These are phyloP conservation scores for Aspergillus bridgeri DNA, from an alignment of 495 filamentous ascomycete species.

Conservation along the genomic window DNA sequence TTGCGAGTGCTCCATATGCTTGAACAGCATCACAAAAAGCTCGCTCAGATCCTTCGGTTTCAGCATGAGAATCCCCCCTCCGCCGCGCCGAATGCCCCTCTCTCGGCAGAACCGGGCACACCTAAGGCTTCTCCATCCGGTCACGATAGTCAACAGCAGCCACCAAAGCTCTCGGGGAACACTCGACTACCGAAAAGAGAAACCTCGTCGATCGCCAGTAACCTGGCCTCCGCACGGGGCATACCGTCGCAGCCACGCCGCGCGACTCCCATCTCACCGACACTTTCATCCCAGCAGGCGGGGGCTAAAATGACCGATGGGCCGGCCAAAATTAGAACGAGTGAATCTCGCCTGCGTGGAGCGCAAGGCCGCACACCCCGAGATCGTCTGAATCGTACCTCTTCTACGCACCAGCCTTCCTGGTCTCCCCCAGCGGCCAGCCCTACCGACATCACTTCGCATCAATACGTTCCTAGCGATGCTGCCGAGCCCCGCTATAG, in stretches of 20 bases:
- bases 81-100: conserved; percentile 15
- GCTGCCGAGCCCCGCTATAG: conserved; percentile 14
- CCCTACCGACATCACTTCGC: conserved; percentile 36
- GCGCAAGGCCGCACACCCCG: conserved; percentile 19
- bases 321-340: conserved; percentile 43
- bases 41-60: conserved; percentile 73
- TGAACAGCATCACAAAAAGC: conserved; percentile 77
- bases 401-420: conserved; percentile 28
- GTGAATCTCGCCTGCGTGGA: conserved; percentile 35
- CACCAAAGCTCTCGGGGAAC: conserved; percentile 35
- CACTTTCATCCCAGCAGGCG: conserved; percentile 68
- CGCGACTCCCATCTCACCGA: conserved; percentile 59
- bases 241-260: conserved; percentile 69
- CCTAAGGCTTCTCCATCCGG: conserved; percentile 27
- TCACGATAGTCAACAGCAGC: conserved; percentile 32
- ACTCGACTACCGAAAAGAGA: conserved; percentile 58
- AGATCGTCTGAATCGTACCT: conserved; percentile 22
- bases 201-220: conserved; percentile 84
- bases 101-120: conserved; percentile 19
- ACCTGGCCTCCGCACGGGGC: conserved; percentile 82
- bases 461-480: conserved; percentile 28
- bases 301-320: conserved; percentile 66
- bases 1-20: conserved; percentile 78
- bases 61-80: conserved; percentile 57
- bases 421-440: conserved; percentile 36